phyloP scores from a whole-genome alignment of 2,329 filamentous ascomycete species.

The Penicillium sp. region DNA sequence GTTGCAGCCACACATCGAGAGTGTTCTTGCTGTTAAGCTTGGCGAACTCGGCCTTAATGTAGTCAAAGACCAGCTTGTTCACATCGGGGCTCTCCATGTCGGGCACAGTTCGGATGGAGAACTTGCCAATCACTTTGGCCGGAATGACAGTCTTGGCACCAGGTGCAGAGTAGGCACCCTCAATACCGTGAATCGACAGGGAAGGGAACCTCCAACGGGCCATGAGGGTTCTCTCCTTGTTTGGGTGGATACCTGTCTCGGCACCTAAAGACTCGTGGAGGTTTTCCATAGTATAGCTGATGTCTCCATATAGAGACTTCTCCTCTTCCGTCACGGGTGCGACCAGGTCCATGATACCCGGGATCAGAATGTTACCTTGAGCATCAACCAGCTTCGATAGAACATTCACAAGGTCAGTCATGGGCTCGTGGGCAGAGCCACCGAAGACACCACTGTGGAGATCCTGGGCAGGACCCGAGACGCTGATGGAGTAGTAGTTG shows the following conservation, averaged over 20 bases:
- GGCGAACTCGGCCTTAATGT: slow-evolving; percentile 81
- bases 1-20: slow-evolving; percentile 77
- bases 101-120: slow-evolving; percentile 95
- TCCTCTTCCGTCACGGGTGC: slow-evolving; percentile 86
- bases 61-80: slow-evolving; percentile 81
- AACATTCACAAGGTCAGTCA: slow-evolving; percentile 90
- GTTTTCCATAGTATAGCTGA: slow-evolving; percentile 95
- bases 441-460: slow-evolving; percentile 97
- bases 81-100: slow-evolving; percentile 95
- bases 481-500: slow-evolving; percentile 95
- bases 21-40: slow-evolving; percentile 92
- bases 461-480: slow-evolving; percentile 90
- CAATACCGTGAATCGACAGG: slow-evolving; percentile 89
- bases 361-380: slow-evolving; percentile 88
- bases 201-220: slow-evolving; percentile 94
- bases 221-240: slow-evolving; percentile 94
- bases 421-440: slow-evolving; percentile 94
- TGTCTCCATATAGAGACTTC: slow-evolving; percentile 81
- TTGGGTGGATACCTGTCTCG: slow-evolving; percentile 81
- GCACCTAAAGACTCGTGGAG: slow-evolving; percentile 90
- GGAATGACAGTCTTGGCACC: slow-evolving; percentile 99
- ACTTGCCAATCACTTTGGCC: slow-evolving; percentile 96
- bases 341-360: slow-evolving; percentile 92
- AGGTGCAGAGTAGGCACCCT: slow-evolving; percentile 90
- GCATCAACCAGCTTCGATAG: slow-evolving; percentile 85